Conservation (phyloP, 768 basidiomycete genomes). For the Mycena maculata region DNA sequence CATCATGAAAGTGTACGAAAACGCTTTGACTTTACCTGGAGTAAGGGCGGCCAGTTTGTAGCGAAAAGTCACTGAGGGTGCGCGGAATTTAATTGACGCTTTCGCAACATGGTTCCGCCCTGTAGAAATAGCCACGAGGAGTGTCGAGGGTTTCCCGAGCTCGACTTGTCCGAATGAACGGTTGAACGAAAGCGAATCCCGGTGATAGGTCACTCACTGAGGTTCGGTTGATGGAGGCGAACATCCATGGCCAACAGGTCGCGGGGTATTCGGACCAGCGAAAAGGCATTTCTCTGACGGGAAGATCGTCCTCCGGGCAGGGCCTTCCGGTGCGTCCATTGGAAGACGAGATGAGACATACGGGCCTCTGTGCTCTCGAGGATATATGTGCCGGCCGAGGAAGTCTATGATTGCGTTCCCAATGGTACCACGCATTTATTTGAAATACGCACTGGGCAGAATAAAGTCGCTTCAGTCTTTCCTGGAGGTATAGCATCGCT, state of each 20-base stretch:
- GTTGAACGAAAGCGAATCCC: slow-evolving; percentile 12
- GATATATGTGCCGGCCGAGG: slow-evolving; percentile 74
- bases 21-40: slow-evolving; percentile 43
- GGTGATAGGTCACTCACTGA: slow-evolving; percentile 44
- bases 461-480: slow-evolving; percentile 64
- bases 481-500: slow-evolving; percentile 66
- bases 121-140: slow-evolving; percentile 69
- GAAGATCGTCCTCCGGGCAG: slow-evolving; percentile 39
- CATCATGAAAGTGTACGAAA: neutral
- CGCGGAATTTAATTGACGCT: slow-evolving; percentile 64
- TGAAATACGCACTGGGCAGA: slow-evolving; percentile 77
- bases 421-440: neutral
- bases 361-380: slow-evolving; percentile 77
- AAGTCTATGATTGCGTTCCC: slow-evolving; percentile 59
- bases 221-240: slow-evolving; percentile 67
- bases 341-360: slow-evolving; percentile 71
- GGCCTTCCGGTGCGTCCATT: slow-evolving; percentile 66
- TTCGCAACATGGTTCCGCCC: slow-evolving; percentile 75
- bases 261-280: slow-evolving; percentile 70
- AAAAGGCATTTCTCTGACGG: slow-evolving; percentile 46
- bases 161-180: slow-evolving; percentile 59
- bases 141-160: slow-evolving; percentile 66
- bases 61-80: slow-evolving; percentile 66
- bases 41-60: slow-evolving; percentile 55
- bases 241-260: slow-evolving; percentile 75